These are phyloP conservation scores for Phytophthora cactorum DNA, from an alignment of 352 stramenopile species.

Conservation along the genomic window DNA sequence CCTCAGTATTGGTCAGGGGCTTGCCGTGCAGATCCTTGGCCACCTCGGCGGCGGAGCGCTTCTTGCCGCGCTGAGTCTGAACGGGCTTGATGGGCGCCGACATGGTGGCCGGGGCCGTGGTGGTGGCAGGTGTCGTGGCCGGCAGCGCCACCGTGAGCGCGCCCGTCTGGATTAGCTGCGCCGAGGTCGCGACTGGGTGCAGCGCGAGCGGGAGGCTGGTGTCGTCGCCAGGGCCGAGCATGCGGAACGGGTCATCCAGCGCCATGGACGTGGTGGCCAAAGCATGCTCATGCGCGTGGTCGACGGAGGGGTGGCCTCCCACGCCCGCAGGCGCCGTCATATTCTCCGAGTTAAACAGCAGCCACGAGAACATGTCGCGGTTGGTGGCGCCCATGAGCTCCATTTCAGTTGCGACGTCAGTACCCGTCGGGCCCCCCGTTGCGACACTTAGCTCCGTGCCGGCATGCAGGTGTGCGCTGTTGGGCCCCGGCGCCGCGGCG, in stretches of 20 bases:
- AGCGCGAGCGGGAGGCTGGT: conserved; percentile 46
- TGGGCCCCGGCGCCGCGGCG: conserved; percentile 25
- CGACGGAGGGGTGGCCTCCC: conserved; percentile 10
- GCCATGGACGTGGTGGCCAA: conserved; percentile 40
- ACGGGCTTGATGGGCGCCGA: conserved; percentile 34
- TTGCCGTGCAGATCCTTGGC: conserved; percentile 38
- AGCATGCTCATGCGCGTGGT: conserved; percentile 18
- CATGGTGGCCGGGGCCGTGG: conserved; percentile 15
- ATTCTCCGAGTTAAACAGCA: conserved; percentile 88
- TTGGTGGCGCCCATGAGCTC: conserved; percentile 73
- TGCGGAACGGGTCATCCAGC: conserved; percentile 72
- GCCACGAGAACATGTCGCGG: conserved; percentile 88
- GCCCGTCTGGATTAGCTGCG: conserved; percentile 33
- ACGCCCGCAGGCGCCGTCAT: conserved; percentile 55
- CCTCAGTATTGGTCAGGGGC: conserved; percentile 60
- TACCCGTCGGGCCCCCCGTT: conserved; percentile 7
- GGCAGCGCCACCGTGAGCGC: conserved; percentile 33
- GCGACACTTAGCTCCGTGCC: conserved; percentile 16
- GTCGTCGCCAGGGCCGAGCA: conserved; percentile 55
- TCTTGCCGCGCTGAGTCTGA: conserved; percentile 54
- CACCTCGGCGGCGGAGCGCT: conserved; percentile 52
- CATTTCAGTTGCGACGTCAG: conserved; percentile 59
- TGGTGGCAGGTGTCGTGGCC: conserved; percentile 25
- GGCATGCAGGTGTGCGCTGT: conserved; percentile 13
- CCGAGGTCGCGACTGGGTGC: conserved; percentile 25